Conservation (phyloP, 2,329 filamentous ascomycete genomes). For the Colletotrichum noveboracense region DNA sequence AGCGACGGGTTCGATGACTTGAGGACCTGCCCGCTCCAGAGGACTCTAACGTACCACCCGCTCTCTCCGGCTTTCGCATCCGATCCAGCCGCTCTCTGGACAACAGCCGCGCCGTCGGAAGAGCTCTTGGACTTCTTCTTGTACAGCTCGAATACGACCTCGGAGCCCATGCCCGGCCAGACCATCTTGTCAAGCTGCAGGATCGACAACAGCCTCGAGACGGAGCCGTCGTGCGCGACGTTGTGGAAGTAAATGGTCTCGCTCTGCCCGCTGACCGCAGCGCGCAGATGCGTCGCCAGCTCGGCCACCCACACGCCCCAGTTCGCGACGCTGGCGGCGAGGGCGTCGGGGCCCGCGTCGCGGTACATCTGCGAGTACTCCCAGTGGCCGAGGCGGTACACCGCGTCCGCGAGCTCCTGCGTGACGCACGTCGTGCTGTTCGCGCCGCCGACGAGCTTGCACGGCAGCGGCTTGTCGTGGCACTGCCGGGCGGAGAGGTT, state of each 20-base stretch:
- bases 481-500: conserved; percentile 82
- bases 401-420: conserved; percentile 66
- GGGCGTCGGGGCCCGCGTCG: conserved; percentile 60
- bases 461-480: conserved; percentile 75
- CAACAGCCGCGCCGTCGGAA: neutral
- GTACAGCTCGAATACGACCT: conserved; percentile 80
- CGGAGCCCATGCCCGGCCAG: conserved; percentile 84
- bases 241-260: conserved; percentile 71
- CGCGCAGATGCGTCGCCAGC: conserved; percentile 68
- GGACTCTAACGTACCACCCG: conserved; percentile 64
- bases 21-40: conserved; percentile 74
- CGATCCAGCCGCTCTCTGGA: neutral
- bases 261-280: conserved; percentile 44
- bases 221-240: conserved; percentile 78
- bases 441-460: conserved; percentile 53
- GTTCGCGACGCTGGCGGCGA: conserved; percentile 64
- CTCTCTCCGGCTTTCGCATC: conserved; percentile 15
- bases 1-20: conserved; percentile 71
- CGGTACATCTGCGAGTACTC: conserved; percentile 84
- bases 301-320: conserved; percentile 80
- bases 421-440: conserved; percentile 65
- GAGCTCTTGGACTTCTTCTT: conserved; percentile 37
- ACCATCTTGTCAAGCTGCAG: conserved; percentile 79
- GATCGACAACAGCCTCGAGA: conserved; percentile 71
- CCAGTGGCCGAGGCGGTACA: conserved; percentile 80